Evolutionary conservation across 148 eudicot genomes (phyloP).

Genomic region (Chenopodium berlandieri): DNA sequence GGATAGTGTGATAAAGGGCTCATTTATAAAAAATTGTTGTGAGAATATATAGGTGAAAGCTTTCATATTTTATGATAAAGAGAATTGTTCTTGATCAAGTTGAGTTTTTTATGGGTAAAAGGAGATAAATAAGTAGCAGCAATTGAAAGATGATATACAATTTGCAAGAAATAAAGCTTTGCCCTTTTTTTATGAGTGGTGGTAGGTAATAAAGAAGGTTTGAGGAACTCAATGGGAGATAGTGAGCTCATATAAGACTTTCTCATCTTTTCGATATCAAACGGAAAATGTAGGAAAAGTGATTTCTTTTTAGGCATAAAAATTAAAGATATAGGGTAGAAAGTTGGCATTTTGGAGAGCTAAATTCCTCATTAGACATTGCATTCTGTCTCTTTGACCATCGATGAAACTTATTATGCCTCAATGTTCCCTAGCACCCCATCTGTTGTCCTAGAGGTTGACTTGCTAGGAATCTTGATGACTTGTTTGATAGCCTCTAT

Average conservation of each 20-base stretch:
- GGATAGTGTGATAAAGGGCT: not conserved
- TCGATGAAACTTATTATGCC: not conserved
- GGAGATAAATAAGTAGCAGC: not conserved
- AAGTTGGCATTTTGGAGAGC: not conserved
- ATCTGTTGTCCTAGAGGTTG: not conserved
- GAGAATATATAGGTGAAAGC: not conserved
- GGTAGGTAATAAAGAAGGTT: not conserved
- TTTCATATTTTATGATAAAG: not conserved
- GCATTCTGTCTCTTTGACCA: not conserved
- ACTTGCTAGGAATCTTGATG: not conserved
- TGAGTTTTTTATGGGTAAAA: not conserved
- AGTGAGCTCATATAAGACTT: not conserved
- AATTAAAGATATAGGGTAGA: not conserved
- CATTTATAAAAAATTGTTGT: not conserved
- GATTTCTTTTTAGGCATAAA: not conserved
- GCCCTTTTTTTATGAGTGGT: not conserved
- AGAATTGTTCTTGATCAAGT: not conserved
- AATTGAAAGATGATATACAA: not conserved
- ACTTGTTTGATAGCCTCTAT: not conserved
- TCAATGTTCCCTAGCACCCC: not conserved
- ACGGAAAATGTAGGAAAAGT: not conserved
- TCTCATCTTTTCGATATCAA: not conserved
- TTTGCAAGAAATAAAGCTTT: not conserved
- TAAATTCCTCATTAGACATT: not conserved
- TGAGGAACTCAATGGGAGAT: not conserved